Conservation (phyloP, 495 filamentous ascomycete species). For the Xylaria palmicola region DNA sequence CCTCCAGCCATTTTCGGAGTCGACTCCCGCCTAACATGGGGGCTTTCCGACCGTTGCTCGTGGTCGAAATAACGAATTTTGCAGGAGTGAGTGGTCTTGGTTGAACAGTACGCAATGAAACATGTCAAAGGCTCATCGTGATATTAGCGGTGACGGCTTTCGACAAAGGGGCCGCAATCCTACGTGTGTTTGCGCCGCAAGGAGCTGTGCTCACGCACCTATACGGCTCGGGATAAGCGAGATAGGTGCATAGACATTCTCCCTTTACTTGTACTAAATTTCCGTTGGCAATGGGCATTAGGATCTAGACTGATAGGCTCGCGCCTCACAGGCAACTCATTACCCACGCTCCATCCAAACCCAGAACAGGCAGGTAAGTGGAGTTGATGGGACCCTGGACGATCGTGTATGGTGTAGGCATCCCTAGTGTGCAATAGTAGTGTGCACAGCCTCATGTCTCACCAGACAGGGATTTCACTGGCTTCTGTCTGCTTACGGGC, state of each 20-base stretch:
- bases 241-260: background rate
- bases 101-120: too few species aligned
- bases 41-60: background rate
- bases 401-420: too few species aligned
- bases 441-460: background rate
- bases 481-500: background rate
- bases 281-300: background rate
- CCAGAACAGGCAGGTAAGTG: background rate
- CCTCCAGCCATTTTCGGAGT: constrained; percentile 12
- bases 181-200: background rate
- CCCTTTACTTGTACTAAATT: background rate
- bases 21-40: constrained; percentile 17
- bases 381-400: background rate
- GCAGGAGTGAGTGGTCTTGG: too few species aligned
- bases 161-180: background rate
- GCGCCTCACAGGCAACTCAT: background rate
- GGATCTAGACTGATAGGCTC: background rate
- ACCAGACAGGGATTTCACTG: background rate
- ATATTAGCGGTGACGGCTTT: background rate
- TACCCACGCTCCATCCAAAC: background rate
- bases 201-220: background rate
- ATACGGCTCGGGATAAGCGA: background rate
- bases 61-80: too few species aligned
- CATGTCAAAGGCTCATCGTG: background rate
- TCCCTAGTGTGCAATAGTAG: too few species aligned